Evolutionary conservation across 2,329 filamentous ascomycete genomes (phyloP).

Genomic region (Cordyceps fumosorosea): DNA sequence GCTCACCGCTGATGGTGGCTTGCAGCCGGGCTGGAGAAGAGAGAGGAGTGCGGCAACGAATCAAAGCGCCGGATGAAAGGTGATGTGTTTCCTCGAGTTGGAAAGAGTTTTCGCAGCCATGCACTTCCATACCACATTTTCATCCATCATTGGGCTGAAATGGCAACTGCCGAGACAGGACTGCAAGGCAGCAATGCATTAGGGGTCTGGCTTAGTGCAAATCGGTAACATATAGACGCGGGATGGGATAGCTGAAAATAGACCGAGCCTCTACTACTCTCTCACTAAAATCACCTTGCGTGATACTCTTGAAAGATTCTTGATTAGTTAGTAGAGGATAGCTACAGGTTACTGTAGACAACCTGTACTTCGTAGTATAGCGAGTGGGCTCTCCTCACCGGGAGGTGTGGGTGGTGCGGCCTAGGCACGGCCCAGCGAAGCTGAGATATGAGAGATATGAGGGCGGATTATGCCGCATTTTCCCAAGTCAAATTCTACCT

Average conservation of each 20-base stretch:
- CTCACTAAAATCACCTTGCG: no score
- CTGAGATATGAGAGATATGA: constrained; percentile 9
- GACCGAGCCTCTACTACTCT: no score
- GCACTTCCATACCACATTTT: background rate
- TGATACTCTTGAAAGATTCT: no score
- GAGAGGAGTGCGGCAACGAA: no score
- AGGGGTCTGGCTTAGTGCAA: background rate
- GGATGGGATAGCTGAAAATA: background rate
- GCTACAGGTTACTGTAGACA: no score
- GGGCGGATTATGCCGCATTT: background rate
- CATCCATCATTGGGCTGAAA: background rate
- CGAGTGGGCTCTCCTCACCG: background rate
- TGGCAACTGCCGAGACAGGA: constrained; percentile 2
- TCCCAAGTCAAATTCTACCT: background rate
- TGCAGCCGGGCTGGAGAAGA: background rate
- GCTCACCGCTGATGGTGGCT: constrained; percentile 8
- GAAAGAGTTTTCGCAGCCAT: background rate
- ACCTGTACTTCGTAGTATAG: background rate
- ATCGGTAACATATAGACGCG: background rate
- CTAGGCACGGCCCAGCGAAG: background rate
- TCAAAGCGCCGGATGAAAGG: background rate
- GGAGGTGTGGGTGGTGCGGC: background rate
- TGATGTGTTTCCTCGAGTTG: no score
- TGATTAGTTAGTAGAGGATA: no score
- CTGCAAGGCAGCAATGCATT: background rate